phyloP scores from a whole-genome alignment of 306 rosid genomes.

The Cucumis cinereus region DNA sequence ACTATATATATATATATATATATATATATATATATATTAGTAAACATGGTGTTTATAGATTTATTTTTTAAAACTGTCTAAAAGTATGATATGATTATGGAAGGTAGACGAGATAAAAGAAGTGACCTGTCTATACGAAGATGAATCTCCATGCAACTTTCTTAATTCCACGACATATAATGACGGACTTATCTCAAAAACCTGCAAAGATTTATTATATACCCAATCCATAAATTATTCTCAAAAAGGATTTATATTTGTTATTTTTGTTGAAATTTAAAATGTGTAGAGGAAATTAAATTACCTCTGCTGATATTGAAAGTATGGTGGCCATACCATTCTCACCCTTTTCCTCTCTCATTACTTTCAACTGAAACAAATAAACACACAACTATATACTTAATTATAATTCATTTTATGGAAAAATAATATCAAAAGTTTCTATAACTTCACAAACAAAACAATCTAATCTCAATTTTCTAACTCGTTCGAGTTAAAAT shows the following conservation, averaged over 20 bases:
- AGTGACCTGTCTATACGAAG: slow-evolving; percentile 57
- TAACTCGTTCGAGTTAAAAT: too few relatives aligned
- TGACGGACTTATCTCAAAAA: slow-evolving; percentile 67
- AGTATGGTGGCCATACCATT: slow-evolving; percentile 36
- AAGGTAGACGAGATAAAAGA: too few relatives aligned
- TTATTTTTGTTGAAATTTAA: background rate
- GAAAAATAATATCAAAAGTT: background rate
- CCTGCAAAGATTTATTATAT: slow-evolving; percentile 20
- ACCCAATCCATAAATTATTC: background rate
- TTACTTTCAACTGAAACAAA: slow-evolving; percentile 57
- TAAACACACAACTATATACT: too few relatives aligned
- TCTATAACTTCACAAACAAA: too few relatives aligned
- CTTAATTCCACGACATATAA: slow-evolving; percentile 64
- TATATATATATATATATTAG: too few relatives aligned
- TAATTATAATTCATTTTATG: background rate
- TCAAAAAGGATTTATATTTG: too few relatives aligned
- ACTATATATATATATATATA: too few relatives aligned
- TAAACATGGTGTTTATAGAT: too few relatives aligned
- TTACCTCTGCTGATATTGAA: slow-evolving; percentile 65
- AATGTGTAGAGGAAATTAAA: background rate
- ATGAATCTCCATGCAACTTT: slow-evolving; percentile 63
- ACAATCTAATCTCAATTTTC: too few relatives aligned
- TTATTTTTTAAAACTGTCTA: too few relatives aligned
- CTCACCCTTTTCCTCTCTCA: slow-evolving; percentile 35
- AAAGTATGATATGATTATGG: too few relatives aligned